Evolutionary conservation across 129 eudicot genomes (phyloP).

Genomic region (Escallonia rubra): DNA sequence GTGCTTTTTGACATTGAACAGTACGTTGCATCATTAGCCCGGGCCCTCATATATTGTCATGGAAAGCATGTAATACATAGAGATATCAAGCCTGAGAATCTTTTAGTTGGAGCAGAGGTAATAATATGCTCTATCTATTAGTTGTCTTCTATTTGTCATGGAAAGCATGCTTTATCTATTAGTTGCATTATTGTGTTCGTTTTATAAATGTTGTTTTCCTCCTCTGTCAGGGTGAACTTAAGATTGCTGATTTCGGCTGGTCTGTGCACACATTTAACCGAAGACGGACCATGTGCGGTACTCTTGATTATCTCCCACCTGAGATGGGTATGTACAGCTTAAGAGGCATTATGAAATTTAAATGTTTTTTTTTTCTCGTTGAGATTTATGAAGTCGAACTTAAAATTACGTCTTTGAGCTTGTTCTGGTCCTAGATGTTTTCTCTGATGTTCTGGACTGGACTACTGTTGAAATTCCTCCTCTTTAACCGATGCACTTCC

Average conservation of each 20-base stretch:
- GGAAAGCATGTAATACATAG: conserved; percentile 96
- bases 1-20: conserved; percentile 20
- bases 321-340: conserved; percentile 75
- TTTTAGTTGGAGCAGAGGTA: conserved; percentile 83
- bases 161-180: too few species aligned
- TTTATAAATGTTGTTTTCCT: background rate
- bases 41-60: conserved; percentile 88
- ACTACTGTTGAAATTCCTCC: too few species aligned
- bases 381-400: too few species aligned
- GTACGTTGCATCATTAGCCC: conserved; percentile 90
- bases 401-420: too few species aligned
- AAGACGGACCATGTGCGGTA: conserved; percentile 93
- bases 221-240: conserved; percentile 81
- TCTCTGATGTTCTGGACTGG: too few species aligned
- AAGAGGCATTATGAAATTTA: too few species aligned
- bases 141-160: too few species aligned
- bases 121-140: background rate
- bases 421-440: too few species aligned
- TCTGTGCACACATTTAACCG: conserved; percentile 90
- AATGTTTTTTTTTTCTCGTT: too few species aligned
- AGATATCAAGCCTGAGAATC: conserved; percentile 96
- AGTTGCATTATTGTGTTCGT: too few species aligned
- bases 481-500: too few species aligned
- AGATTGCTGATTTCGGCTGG: conserved; percentile 98
- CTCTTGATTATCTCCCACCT: conserved; percentile 95